Evolutionary conservation across 805 yeast species (phyloP), one percentile per base, ranked within the genome.

Genomic region (Geotrichum ghanense): DNA sequence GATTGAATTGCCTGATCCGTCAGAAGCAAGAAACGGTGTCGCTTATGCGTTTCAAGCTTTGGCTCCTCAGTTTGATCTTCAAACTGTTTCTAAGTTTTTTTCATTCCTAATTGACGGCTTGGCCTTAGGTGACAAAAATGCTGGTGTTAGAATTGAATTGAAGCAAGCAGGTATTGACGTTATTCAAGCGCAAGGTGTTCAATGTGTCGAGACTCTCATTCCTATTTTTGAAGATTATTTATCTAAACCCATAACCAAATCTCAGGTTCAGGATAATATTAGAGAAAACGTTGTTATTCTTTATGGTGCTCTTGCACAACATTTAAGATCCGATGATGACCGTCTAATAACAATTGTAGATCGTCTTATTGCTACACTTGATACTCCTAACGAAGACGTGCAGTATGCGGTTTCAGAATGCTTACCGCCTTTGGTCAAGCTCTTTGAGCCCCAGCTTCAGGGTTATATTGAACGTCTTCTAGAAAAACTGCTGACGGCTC

Each of bases 261-360:
- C 71, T 4, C 70, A 68, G 47, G 58, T 65, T 4, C 80, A 77
- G 54, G 86, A 81, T 60, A 67, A 68, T 26, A 74, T 86, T 51
- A 80, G 80, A 56, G 95, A 88, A 62, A 76, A 84, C 56, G 82
- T 82, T 17, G 84, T 92, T 55, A 82, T 92, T 48, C 69, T 90
- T 41, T 92, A 90, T 58, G 98, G 98, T 55, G 78, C 92, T 3
- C 73, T 89, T 51, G 97, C 95, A 1, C 82, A 83, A 50, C 95
- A 92, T 68, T 72, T 92, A 63, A 69, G 75, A 14, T 56, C 75
- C 0, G 64, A 72, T 20, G 98, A 92, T 58, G 56, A 71, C 1
- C 75, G 96, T 60, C 68, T 89, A 44, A 51, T 54, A 4, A 66
- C 70, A 14, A 83, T 87, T 53, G 76, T 86, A 37, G 79, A 78